phyloP scores from a whole-genome alignment of 1,284 basidiomycete genomes.

The Meripilus lineatus region DNA sequence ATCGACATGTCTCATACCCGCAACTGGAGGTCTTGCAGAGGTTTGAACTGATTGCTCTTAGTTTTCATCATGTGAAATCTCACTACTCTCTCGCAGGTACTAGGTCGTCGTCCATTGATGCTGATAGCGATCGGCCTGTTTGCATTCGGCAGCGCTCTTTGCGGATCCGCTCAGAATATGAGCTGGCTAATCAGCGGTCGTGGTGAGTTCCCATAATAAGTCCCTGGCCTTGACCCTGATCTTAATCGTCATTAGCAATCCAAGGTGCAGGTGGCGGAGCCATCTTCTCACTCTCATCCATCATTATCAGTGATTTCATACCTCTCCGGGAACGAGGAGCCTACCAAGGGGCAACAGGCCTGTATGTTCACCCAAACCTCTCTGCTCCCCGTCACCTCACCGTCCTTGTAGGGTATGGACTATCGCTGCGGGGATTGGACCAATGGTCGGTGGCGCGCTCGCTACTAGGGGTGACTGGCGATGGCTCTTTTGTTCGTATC shows the following conservation, averaged over 20 bases:
- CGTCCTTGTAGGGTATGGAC: constrained; percentile 9
- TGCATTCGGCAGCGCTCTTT: constrained; percentile 12
- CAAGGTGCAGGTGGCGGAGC: constrained; percentile 43
- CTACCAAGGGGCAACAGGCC: constrained; percentile 24
- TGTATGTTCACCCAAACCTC: constrained; percentile 11
- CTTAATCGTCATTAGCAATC: constrained; percentile 23
- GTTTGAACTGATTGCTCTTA: constrained; percentile 9
- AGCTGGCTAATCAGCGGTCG: constrained; percentile 14
- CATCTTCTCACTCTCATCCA: constrained; percentile 32
- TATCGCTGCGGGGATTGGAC: constrained; percentile 6
- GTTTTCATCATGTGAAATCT: background rate
- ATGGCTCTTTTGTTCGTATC: constrained; percentile 26
- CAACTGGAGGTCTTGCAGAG: constrained; percentile 24
- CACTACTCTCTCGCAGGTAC: constrained; percentile 11
- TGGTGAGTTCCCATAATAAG: too few species aligned
- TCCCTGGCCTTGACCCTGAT: too few species aligned
- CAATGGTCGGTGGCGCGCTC: constrained; percentile 9
- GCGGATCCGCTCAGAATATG: constrained; percentile 16
- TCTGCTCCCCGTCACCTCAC: background rate
- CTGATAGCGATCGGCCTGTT: constrained; percentile 16
- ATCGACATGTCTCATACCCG: constrained; percentile 25
- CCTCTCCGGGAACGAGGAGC: constrained; percentile 37
- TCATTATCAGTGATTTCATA: constrained; percentile 38
- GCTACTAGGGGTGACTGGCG: constrained; percentile 15
- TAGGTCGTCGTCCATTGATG: constrained; percentile 23